phyloP scores from a whole-genome alignment of 23 red algal species.

The Cyanidioschyzon merolae region DNA sequence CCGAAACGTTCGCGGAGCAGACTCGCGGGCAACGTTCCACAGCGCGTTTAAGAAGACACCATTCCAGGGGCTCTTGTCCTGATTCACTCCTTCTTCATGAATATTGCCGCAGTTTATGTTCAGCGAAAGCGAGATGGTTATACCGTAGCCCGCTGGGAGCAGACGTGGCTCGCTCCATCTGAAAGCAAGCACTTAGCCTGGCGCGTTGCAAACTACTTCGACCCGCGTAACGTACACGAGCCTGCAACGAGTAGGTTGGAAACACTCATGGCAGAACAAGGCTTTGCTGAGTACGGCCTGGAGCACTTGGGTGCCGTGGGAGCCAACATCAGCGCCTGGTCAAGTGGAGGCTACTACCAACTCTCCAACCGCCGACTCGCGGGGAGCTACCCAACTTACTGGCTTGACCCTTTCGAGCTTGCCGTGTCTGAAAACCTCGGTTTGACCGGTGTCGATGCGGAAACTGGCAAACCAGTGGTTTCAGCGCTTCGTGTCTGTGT shows the following conservation, averaged over 20 bases:
- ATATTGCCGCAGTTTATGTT: not conserved
- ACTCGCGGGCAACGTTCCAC: too few species aligned
- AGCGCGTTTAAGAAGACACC: too few species aligned
- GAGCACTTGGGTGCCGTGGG: not conserved
- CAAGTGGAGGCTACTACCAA: not conserved
- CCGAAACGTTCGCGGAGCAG: too few species aligned
- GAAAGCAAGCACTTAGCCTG: not conserved
- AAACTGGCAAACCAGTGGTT: not conserved
- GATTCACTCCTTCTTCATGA: not conserved
- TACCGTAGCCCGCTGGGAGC: not conserved
- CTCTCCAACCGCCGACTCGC: not conserved
- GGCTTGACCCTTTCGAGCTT: not conserved
- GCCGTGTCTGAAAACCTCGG: constrained; percentile 3
- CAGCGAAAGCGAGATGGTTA: constrained; percentile 8
- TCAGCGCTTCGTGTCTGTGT: not conserved
- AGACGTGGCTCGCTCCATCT: not conserved
- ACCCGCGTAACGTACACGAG: constrained; percentile 12
- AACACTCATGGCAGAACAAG: not conserved
- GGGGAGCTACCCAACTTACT: not conserved
- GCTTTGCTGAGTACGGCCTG: not conserved
- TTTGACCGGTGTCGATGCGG: not conserved
- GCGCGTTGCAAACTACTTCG: constrained; percentile 2
- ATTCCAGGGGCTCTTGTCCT: too few species aligned
- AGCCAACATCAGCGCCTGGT: not conserved
- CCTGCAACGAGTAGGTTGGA: not conserved